Base-by-base conservation (phyloP, 2,329 filamentous ascomycete genomes). In the Stachybotrys echinatus region DNA sequence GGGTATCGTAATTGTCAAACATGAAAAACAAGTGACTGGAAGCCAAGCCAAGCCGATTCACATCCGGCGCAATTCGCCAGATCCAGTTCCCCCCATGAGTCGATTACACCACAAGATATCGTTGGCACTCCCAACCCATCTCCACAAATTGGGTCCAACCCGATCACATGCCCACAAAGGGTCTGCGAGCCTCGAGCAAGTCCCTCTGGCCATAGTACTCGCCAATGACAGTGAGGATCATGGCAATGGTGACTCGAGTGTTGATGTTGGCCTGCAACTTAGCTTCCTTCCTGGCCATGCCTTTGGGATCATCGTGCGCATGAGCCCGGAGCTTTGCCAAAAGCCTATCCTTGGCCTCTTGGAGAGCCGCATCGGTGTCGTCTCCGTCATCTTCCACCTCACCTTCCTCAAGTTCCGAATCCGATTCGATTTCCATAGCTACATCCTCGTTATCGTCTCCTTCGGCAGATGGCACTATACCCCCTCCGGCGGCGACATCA, bases 161-260 rank as follows among this genome's bases (percentile, higher is more conserved):
- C 27, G 14, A 34, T 34, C 27, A 34, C 57, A 75, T 63, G 31
- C 71, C 69, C 20, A 74, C 69, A 58, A 83, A 84, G 4, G 80
- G 79, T 53, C 86, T 80, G 51, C 90, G 80, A 54, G 85, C 88
- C 59, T 88, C 83, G 45, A 96, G 77, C 54, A 96, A 69, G 67
- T 97, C 92, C 55, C 86, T 79, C 69, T 97, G 92, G 2, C 92
- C 91, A 68, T 92, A 97, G 56, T 88, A 83, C 69, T 96, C 91
- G 59, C 90, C 92, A 45, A 88, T 85, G 34, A 96, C 79, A 0
- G 89, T 94, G 57, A 96, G 74, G 48, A 96, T 89, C 89, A 95
- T 95, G 69, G 95, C 92, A 31, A 96, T 75, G 39, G 90, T 91
- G n/a, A 84, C 86, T 23, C 80, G 75, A 72, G 75, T 76, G 63